Base-by-base conservation (phyloP, 2,329 filamentous ascomycete species). In the Hypocrella siamensis region DNA sequence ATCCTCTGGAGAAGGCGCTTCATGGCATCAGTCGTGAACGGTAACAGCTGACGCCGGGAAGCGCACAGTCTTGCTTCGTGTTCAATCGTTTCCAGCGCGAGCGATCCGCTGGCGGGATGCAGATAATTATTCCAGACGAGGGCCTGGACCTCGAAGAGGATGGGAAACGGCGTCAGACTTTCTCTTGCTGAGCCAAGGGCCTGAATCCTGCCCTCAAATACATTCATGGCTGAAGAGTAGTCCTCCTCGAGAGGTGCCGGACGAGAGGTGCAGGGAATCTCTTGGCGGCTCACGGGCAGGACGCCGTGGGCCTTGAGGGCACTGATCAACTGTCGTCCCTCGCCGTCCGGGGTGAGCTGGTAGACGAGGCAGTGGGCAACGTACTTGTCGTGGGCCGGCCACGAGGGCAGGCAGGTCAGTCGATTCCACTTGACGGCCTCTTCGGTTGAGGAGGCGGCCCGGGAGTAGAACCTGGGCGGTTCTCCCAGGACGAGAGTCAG, bases 61-160 rank as follows among this genome's bases (percentile, higher is more conserved):
- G 45, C 31, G 26, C 46, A 15, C 35, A 50, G 26, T 29, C 44
- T 2, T 17, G 52, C 50, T 0, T 58, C 39, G 0, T 39, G 26
- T 4, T 50, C 45, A 2, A 79, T 53, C 2, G 55, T 39, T 0
- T 53, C 45, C 2, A 73, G 47, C 5, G 82, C 44, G 2, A 46
- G 38, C 0, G 57, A 29, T 0, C 72, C 67, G 2, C 54, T 65
- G 1, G 45, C 41, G 0, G 79, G 77, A 10, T 70, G 56, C 2
- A 84, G 56, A 33, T 67, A 71, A 16, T 68, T 70, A 40, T 79
- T 79, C 42, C 64, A 60, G 1, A 74, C 70, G 5, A 86, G 52
- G 12, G 63, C 65, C 31, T 78, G 65, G 5, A 81, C 53, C 40
- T 80, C 75, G 42, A 73, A 79, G 5, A 70, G 56, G 1, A 75